Evolutionary conservation across 306 rosid species (phyloP).

Genomic region (Hippophae tibetana): DNA sequence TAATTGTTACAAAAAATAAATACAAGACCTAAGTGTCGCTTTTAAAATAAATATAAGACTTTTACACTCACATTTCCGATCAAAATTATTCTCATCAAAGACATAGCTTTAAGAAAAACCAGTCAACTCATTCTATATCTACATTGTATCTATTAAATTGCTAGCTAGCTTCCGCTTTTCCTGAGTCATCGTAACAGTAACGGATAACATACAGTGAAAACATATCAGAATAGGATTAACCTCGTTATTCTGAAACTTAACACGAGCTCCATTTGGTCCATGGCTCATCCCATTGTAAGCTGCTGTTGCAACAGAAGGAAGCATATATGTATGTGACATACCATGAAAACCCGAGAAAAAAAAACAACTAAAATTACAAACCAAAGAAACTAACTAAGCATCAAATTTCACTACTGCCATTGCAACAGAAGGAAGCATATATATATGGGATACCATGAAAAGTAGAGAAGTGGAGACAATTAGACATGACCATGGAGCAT

Average conservation of each 20-base stretch:
- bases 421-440: not conserved
- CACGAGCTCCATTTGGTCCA: constrained; percentile 68
- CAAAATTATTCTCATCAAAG: too few relatives aligned
- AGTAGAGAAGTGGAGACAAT: not conserved
- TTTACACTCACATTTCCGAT: too few relatives aligned
- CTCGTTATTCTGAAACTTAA: constrained; percentile 70
- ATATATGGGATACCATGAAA: not conserved
- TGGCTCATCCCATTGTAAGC: constrained; percentile 49
- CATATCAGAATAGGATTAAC: constrained; percentile 31
- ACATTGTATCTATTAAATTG: too few relatives aligned
- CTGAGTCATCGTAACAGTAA: constrained; percentile 4
- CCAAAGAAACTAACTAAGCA: constrained; percentile 25
- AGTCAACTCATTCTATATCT: too few relatives aligned
- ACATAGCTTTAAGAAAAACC: too few relatives aligned
- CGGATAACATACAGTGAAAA: constrained; percentile 18
- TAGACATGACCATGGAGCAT: too few relatives aligned
- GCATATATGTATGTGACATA: constrained; percentile 49
- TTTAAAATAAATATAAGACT: too few relatives aligned
- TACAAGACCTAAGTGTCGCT: too few relatives aligned
- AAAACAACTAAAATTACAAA: constrained; percentile 33
- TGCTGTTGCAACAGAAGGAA: constrained; percentile 76
- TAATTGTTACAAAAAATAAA: too few relatives aligned
- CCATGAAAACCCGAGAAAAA: constrained; percentile 61
- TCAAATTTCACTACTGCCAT: constrained; percentile 20
- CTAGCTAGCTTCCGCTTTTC: not conserved